Evolutionary conservation across 2,329 filamentous ascomycete species (phyloP), one percentile per base, ranked within the genome.

Genomic region (Lasiodiplodia gonubiensis): DNA sequence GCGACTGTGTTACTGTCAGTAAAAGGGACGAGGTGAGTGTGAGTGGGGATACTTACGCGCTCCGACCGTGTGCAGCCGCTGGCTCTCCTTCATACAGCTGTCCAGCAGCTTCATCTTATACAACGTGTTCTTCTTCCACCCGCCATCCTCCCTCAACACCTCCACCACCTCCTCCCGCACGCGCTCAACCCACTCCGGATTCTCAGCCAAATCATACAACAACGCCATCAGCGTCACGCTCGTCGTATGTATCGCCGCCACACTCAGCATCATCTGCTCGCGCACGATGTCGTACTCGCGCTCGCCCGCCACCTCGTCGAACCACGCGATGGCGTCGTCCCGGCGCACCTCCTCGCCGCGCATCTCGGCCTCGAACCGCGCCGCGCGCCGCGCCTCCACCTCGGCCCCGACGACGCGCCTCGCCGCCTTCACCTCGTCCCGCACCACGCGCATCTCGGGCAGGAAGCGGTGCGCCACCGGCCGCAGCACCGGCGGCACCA

Each of bases 391-490:
- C 30, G 72, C 69, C 1, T 73, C 55, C 25, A 81, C 73, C 55
- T 77, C 75, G 0, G 78, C 76, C 2, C 71, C 64, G 60, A 82
- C 74, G 12, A 81, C 71, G 33, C 73, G 67, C 39, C 76, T 75
- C 5, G 76, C 75, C 51, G 73, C 75, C 1, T 67, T 70, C 6
- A 80, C 66, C 25, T 78, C 72, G 18, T 72, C 71, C 4, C 72
- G 73, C 48, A 80, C 73, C 21, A 72, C 70, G 5, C 72, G 72
- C 59, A 63, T 63, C 46, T 74, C 69, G 2, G 80, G 78, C 2
- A 81, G 70, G 51, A 80, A 74, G 16, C 66, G 70, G 21, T 80
- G 77, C 0, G 77, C 70, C 2, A 80, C 25, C 1, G 77, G 76
- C 27, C 77, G 77, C 5, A 80, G 67, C 35, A 77, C 72, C 0